Conservation (phyloP, 2,329 filamentous ascomycete species). For the Pestalotiopsis sp. region DNA sequence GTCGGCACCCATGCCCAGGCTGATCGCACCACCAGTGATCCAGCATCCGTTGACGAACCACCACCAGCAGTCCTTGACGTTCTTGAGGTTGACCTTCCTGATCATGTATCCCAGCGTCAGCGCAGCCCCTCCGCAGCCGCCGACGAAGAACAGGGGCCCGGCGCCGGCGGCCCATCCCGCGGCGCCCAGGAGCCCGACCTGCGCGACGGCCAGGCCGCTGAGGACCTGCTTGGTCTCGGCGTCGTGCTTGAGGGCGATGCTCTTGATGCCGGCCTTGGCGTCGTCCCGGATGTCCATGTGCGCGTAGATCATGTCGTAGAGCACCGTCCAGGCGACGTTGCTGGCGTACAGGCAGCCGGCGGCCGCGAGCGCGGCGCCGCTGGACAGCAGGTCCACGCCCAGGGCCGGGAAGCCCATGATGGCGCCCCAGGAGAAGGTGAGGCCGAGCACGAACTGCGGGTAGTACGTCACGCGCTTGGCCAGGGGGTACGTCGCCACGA, state of each 20-base stretch:
- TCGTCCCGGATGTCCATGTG: constrained; percentile 92
- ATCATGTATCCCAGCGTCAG: constrained; percentile 69
- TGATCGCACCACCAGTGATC: constrained; percentile 67
- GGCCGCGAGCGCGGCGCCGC: constrained; percentile 63
- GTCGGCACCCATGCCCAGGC: constrained; percentile 59
- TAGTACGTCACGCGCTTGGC: constrained; percentile 88
- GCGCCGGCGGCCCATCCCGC: constrained; percentile 71
- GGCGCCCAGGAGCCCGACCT: constrained; percentile 70
- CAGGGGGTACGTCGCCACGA: constrained; percentile 78
- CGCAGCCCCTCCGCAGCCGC: constrained; percentile 67
- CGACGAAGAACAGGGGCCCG: constrained; percentile 68
- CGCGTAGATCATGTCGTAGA: constrained; percentile 93
- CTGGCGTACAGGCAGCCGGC: constrained; percentile 74
- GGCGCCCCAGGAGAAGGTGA: constrained; percentile 89
- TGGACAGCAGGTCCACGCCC: constrained; percentile 72
- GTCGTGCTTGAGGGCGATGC: constrained; percentile 80
- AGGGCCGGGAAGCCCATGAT: constrained; percentile 87
- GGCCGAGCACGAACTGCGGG: constrained; percentile 79
- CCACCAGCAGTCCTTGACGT: constrained; percentile 72
- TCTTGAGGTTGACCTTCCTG: constrained; percentile 65
- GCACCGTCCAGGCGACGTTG: constrained; percentile 82
- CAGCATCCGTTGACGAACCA: constrained; percentile 75
- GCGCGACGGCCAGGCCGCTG: constrained; percentile 67
- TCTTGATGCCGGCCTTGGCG: constrained; percentile 84
- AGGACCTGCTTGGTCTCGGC: constrained; percentile 77